Conservation (phyloP, 305 asterid species). For the Caryopteris hybrid region DNA sequence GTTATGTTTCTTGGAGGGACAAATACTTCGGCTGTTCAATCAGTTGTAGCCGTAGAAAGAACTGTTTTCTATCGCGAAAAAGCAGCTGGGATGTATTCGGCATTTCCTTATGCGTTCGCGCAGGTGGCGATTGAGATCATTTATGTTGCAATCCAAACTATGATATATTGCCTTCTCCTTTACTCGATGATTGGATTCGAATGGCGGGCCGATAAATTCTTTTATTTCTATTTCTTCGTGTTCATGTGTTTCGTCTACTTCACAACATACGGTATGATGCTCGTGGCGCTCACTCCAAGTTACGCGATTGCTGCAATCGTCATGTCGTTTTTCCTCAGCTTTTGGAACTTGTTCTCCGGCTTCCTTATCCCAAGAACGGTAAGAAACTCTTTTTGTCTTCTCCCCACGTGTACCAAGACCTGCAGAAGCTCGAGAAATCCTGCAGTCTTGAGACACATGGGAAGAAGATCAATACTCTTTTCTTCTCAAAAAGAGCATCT, state of each 20-base stretch:
- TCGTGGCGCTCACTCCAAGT: slow-evolving; percentile 88
- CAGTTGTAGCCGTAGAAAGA: slow-evolving; percentile 87
- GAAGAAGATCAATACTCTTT: no score
- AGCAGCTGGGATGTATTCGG: slow-evolving; percentile 95
- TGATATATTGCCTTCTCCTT: slow-evolving; percentile 68
- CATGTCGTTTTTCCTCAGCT: slow-evolving; percentile 95
- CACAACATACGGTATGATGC: slow-evolving; percentile 95
- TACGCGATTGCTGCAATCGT: slow-evolving; percentile 82
- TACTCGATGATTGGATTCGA: slow-evolving; percentile 89
- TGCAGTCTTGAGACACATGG: no score
- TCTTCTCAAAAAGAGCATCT: no score
- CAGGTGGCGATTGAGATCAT: slow-evolving; percentile 82
- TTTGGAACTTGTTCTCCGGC: slow-evolving; percentile 94
- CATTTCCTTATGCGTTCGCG: slow-evolving; percentile 89
- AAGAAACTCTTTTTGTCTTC: no score
- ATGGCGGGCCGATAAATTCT: slow-evolving; percentile 63
- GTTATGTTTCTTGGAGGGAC: slow-evolving; percentile 93
- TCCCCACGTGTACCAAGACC: no score
- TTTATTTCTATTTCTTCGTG: slow-evolving; percentile 79
- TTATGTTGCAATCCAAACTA: slow-evolving; percentile 61
- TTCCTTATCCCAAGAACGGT: slow-evolving; percentile 83
- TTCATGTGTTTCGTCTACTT: slow-evolving; percentile 87
- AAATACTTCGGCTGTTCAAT: slow-evolving; percentile 73
- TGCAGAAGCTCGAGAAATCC: no score
- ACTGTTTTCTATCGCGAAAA: slow-evolving; percentile 95